Percentiles rank a stretch among this genome's conserved stretches.
Evolutionary conservation across 2,329 filamentous ascomycete genomes (phyloP).

Genomic region (Alternaria sp.): DNA sequence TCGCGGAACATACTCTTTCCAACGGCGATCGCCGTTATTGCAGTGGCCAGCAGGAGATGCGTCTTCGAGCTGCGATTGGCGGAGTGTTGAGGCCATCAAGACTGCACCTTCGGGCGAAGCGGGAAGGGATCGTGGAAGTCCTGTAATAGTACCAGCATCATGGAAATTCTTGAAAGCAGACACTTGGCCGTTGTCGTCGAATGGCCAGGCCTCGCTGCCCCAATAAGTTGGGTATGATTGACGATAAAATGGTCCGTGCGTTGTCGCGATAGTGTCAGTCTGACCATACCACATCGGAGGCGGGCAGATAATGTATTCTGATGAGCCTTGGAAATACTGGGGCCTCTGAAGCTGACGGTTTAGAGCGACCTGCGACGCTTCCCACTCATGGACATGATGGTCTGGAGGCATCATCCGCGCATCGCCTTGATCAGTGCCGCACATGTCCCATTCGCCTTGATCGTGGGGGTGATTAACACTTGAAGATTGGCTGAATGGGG

Average conservation of each 20-base stretch:
- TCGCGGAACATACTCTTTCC: neutral
- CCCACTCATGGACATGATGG: neutral
- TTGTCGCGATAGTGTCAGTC: neutral
- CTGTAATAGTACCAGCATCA: neutral
- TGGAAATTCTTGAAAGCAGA: neutral
- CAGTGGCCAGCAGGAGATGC: neutral
- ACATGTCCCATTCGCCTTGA: too few species aligned
- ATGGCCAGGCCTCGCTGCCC: neutral
- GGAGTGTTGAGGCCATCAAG: too few species aligned
- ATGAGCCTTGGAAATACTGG: too few species aligned
- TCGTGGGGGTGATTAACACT: too few species aligned
- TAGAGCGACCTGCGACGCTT: neutral
- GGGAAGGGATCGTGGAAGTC: neutral
- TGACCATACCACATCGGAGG: neutral
- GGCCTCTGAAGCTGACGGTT: too few species aligned
- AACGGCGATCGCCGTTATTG: neutral
- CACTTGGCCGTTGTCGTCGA: neutral
- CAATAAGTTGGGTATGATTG: neutral
- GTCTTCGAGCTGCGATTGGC: neutral
- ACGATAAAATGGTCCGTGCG: neutral
- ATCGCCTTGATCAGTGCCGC: neutral
- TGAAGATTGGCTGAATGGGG: too few species aligned
- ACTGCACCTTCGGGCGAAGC: too few species aligned
- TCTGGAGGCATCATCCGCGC: neutral
- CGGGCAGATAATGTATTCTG: too few species aligned